phyloP scores from a whole-genome alignment of 1,139 yeast species.

The Saccharomyces uvarum region DNA sequence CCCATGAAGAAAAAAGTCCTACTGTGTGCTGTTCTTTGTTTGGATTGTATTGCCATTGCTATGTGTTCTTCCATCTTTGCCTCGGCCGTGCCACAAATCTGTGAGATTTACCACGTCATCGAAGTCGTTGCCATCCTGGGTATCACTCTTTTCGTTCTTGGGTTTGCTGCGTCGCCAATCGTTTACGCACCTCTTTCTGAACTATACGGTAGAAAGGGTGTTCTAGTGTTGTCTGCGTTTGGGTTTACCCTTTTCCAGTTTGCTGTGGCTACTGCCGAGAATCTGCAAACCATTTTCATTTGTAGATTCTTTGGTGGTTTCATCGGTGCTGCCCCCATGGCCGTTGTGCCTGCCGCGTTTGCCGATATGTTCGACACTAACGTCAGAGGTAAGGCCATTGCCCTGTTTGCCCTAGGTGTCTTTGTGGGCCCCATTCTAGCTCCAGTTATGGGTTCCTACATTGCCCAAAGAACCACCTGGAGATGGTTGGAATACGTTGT shows the following conservation, averaged over 20 bases:
- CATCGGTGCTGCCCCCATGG: slow-evolving; percentile 73
- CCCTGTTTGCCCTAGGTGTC: slow-evolving; percentile 57
- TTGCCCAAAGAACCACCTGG: slow-evolving; percentile 56
- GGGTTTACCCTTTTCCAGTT: slow-evolving; percentile 55
- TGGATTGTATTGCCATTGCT: slow-evolving; percentile 40
- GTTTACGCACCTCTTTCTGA: slow-evolving; percentile 79
- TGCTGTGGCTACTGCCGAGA: slow-evolving; percentile 66
- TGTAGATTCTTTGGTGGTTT: slow-evolving; percentile 72
- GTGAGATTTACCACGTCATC: slow-evolving; percentile 44
- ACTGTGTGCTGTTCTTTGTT: slow-evolving; percentile 38
- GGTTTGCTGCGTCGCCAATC: slow-evolving; percentile 78
- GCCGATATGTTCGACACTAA: slow-evolving; percentile 62
- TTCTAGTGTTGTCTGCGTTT: slow-evolving; percentile 47
- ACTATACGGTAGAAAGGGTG: slow-evolving; percentile 59
- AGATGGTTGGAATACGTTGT: slow-evolving; percentile 67
- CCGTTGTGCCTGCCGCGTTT: slow-evolving; percentile 76
- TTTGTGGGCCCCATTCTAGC: slow-evolving; percentile 72
- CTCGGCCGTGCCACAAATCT: slow-evolving; percentile 40
- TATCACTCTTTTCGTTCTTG: slow-evolving; percentile 64
- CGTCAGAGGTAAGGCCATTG: slow-evolving; percentile 61
- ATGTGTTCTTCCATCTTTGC: slow-evolving; percentile 64
- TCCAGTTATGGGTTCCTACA: slow-evolving; percentile 65
- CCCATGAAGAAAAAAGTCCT: slow-evolving; percentile 36
- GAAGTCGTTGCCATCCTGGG: slow-evolving; percentile 54
- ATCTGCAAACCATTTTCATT: slow-evolving; percentile 62